phyloP scores from a whole-genome alignment of 345 rosid genomes.

The Citropsis articulata region DNA sequence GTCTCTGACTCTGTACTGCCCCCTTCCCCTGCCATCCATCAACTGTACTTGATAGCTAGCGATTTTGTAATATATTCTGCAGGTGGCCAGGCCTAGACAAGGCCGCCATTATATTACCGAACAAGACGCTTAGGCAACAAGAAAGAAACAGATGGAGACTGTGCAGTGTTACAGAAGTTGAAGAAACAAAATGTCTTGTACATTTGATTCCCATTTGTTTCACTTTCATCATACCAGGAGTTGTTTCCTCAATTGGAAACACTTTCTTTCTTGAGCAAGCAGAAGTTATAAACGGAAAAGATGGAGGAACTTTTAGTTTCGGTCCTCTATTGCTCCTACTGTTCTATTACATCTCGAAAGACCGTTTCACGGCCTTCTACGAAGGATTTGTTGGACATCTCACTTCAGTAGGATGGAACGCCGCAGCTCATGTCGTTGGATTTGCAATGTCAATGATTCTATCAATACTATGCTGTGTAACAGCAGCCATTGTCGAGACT shows the following conservation, averaged over 20 bases:
- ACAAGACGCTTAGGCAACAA: slow-evolving; percentile 22
- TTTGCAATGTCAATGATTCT: slow-evolving; percentile 37
- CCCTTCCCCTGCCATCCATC: no score
- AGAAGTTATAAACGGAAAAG: neutral
- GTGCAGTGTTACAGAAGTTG: slow-evolving; percentile 44
- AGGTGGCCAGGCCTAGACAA: slow-evolving; percentile 37
- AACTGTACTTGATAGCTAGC: no score
- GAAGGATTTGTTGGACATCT: neutral
- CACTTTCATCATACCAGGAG: slow-evolving; percentile 29
- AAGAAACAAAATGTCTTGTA: slow-evolving; percentile 29
- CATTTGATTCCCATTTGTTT: slow-evolving; percentile 26
- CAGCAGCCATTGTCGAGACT: slow-evolving; percentile 37
- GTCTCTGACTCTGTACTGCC: slow-evolving; percentile 21
- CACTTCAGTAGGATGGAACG: neutral
- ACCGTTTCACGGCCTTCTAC: neutral
- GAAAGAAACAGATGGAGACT: slow-evolving; percentile 37
- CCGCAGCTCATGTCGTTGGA: slow-evolving; percentile 22
- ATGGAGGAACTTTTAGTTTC: slow-evolving; percentile 22
- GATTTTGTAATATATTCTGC: neutral
- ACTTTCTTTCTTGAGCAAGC: slow-evolving; percentile 43
- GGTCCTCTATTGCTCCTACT: slow-evolving; percentile 32
- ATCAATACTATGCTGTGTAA: slow-evolving; percentile 25
- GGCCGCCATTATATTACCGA: slow-evolving; percentile 33
- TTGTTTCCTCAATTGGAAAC: slow-evolving; percentile 31
- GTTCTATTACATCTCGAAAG: slow-evolving; percentile 17